Percentiles rank a stretch among this genome's conserved stretches.
Evolutionary conservation across 2,329 filamentous ascomycete genomes (phyloP).

Genomic region (Chaetomiaceae sp.): DNA sequence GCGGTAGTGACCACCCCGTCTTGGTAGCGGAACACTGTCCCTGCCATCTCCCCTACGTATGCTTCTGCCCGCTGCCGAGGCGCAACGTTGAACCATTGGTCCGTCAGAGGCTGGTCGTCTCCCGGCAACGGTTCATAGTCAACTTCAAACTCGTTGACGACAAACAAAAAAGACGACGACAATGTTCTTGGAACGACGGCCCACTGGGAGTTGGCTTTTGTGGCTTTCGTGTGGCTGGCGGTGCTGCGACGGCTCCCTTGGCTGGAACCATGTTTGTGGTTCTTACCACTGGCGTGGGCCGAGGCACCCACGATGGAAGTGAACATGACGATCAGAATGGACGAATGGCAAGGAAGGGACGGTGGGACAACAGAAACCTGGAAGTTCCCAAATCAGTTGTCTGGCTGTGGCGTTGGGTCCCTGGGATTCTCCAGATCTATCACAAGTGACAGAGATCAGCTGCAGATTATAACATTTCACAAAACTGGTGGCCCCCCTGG

Average conservation of each 20-base stretch:
- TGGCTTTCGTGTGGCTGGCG: background rate
- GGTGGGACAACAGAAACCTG: background rate
- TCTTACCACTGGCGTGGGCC: background rate
- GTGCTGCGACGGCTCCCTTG: background rate
- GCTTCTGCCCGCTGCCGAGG: slow-evolving; percentile 28
- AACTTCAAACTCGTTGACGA: slow-evolving; percentile 35
- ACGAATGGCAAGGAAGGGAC: background rate
- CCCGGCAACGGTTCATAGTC: slow-evolving; percentile 9
- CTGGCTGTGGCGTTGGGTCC: background rate
- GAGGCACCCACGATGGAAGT: background rate
- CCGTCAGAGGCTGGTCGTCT: background rate
- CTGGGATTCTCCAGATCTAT: slow-evolving; percentile 12
- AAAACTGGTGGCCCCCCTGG: too few relatives aligned
- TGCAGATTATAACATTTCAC: slow-evolving; percentile 13
- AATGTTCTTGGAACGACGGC: background rate
- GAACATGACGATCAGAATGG: background rate
- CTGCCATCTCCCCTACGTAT: slow-evolving; percentile 30
- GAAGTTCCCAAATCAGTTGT: background rate
- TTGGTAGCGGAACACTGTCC: slow-evolving; percentile 36
- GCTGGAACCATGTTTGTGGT: background rate
- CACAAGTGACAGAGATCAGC: slow-evolving; percentile 21
- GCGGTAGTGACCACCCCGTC: slow-evolving; percentile 31
- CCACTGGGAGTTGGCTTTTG: background rate
- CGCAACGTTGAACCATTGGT: slow-evolving; percentile 30
- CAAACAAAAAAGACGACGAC: slow-evolving; percentile 35